These are phyloP conservation scores for Coniochaeta pulveracea DNA, from an alignment of 2,329 filamentous ascomycete species.

Conservation along the genomic window DNA sequence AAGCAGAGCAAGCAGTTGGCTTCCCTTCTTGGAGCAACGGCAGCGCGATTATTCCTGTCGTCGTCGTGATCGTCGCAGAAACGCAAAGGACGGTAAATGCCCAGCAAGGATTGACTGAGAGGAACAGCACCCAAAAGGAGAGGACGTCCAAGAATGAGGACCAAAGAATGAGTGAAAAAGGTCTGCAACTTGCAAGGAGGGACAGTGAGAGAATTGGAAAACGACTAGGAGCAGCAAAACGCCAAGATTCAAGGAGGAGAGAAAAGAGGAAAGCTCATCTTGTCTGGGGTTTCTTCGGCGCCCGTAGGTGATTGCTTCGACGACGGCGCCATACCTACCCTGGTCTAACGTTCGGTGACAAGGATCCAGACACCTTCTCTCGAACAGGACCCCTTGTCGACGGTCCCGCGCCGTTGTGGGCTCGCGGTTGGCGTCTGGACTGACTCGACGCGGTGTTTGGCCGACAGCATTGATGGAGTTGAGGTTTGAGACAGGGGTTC, in stretches of 20 bases:
- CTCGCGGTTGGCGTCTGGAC: conserved; percentile 2
- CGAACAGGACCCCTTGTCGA: not conserved
- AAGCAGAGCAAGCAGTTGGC: not conserved
- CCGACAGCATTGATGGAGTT: conserved; percentile 1
- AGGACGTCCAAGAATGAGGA: conserved; percentile 4
- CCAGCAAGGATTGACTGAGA: not conserved
- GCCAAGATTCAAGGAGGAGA: not conserved
- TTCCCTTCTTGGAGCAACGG: not conserved
- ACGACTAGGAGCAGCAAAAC: not conserved
- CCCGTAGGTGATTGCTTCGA: not conserved
- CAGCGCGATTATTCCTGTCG: not conserved
- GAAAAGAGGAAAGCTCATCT: conserved; percentile 2
- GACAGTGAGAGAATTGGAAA: not conserved
- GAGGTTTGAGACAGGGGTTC: too few relatives aligned
- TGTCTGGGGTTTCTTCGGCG: conserved; percentile 1
- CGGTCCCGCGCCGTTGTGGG: not conserved
- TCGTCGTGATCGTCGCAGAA: conserved; percentile 3
- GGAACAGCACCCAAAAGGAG: conserved; percentile 3
- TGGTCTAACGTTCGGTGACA: conserved; percentile 1
- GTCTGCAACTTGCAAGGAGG: conserved; percentile 3
- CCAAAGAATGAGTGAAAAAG: conserved; percentile 2
- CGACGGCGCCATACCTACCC: not conserved
- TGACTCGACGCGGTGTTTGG: conserved; percentile 3
- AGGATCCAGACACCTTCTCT: not conserved
- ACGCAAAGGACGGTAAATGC: too few relatives aligned